phyloP scores from a whole-genome alignment of 1,139 yeast species.

The Hansenula sp. region DNA sequence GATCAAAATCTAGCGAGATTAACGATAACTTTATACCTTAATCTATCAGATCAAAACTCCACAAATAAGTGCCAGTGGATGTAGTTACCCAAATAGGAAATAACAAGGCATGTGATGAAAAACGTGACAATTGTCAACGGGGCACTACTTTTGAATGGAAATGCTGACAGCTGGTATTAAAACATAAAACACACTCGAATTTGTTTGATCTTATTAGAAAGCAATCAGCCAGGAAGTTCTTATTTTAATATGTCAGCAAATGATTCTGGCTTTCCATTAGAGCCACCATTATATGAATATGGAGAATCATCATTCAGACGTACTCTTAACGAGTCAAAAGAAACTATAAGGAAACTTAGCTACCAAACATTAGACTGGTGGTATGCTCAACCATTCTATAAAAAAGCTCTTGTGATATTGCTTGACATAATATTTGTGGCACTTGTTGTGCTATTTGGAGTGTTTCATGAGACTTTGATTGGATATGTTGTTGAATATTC shows the following conservation, averaged over 20 bases:
- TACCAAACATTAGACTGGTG: slow-evolving; percentile 6
- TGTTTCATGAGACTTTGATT: slow-evolving; percentile 38
- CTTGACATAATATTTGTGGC: neutral
- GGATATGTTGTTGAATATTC: slow-evolving; percentile 33
- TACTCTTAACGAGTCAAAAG: slow-evolving; percentile 1
- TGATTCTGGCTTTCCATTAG: neutral
- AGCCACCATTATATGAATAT: slow-evolving; percentile 5
- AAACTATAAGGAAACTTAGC: slow-evolving; percentile 1
- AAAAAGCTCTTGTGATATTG: slow-evolving; percentile 7
- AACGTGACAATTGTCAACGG: no score
- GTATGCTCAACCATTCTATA: slow-evolving; percentile 10
- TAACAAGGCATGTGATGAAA: no score
- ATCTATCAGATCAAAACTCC: no score
- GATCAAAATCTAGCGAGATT: no score
- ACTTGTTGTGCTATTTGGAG: slow-evolving; percentile 13
- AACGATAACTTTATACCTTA: no score
- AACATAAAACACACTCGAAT: no score
- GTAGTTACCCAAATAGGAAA: no score
- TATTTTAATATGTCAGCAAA: neutral
- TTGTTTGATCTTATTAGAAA: no score
- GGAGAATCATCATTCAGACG: neutral
- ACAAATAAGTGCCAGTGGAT: no score
- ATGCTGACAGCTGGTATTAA: no score
- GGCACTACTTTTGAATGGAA: neutral
- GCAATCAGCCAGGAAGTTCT: no score